Evolutionary conservation across 208 protist species (phyloP), one percentile per base, ranked within the genome.

Genomic region (Crithidia thermophila): DNA sequence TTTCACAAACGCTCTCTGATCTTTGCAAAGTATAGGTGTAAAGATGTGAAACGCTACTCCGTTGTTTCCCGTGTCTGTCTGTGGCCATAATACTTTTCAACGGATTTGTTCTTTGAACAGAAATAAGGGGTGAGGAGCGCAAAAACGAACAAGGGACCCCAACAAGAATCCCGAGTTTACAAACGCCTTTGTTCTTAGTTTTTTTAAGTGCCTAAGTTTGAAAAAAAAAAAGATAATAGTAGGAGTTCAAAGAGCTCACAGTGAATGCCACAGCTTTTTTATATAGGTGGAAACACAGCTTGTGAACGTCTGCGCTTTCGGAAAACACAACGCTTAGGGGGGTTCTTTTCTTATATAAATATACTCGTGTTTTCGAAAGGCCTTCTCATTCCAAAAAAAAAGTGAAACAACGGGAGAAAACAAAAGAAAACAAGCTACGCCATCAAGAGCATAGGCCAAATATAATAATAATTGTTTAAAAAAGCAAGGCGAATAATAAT

Each of bases 191-290:
- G 30, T 64, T 40, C n/a, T 33, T 20, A 1, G 34, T 62, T 18
- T 16, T 39, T 58, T 36, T 61, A 61, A 61, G 55, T 61, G 55
- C 55, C 39, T 61, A 65, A 67, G 34, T 64, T 42, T 28, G 37
- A 65, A 58, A 49, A 42, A 62, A 7, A 67, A 7, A 50, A 52
- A 51, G 21, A 45, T 36, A 50, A 33, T 42, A 37, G 42, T 23
- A 43, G 39, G 20, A 45, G 28, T 4, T 63, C 21, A 34, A 43
- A 43, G 33, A 69, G 4, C 7, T 27, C 21, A 27, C 11, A n/a
- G n/a, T 21, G 52, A 5, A 0, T 47, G 7, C 21, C 18, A 1
- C 28, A 49, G 30, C n/a, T n/a, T n/a, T n/a, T n/a, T n/a, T n/a
- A n/a, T n/a, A n/a, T n/a, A n/a, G n/a, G n/a, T n/a, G n/a, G n/a